These are phyloP conservation scores for Pisolithus thermaeus DNA, from an alignment of 1,284 basidiomycete genomes.

Conservation along the genomic window DNA sequence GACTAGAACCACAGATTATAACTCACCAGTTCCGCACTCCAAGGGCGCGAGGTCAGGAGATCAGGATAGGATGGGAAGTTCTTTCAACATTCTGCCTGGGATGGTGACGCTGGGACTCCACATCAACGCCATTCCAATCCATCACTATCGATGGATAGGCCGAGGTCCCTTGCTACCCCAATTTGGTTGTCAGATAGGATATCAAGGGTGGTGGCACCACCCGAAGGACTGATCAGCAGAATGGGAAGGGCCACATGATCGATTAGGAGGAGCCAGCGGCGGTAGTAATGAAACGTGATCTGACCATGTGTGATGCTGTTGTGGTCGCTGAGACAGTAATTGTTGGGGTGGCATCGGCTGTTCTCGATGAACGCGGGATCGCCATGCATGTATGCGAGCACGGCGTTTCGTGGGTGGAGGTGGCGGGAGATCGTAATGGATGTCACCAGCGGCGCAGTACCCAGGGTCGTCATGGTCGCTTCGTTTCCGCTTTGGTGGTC, in stretches of 20 bases:
- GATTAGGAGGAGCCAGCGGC: not conserved
- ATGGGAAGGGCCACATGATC: not conserved
- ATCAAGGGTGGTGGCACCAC: not conserved
- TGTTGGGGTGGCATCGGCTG: conserved; percentile 1
- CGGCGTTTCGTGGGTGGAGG: conserved; percentile 22
- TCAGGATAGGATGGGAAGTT: no score
- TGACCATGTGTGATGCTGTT: not conserved
- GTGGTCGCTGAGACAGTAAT: not conserved
- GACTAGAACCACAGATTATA: not conserved
- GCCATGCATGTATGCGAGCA: conserved; percentile 12
- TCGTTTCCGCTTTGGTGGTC: conserved; percentile 51
- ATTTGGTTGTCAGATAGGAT: not conserved
- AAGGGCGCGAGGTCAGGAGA: not conserved
- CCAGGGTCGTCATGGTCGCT: conserved; percentile 23
- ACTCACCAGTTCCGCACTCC: not conserved
- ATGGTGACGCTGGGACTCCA: not conserved
- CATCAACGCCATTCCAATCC: not conserved
- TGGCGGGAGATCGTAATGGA: conserved; percentile 1
- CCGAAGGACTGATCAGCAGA: not conserved
- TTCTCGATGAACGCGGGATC: conserved; percentile 14
- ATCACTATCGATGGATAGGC: not conserved
- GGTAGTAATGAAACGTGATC: not conserved
- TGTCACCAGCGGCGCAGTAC: not conserved
- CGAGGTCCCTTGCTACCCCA: not conserved
- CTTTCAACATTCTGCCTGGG: no score